Base-by-base conservation (phyloP, 2,329 filamentous ascomycete species). In the Scortechinia acanthostroma region DNA sequence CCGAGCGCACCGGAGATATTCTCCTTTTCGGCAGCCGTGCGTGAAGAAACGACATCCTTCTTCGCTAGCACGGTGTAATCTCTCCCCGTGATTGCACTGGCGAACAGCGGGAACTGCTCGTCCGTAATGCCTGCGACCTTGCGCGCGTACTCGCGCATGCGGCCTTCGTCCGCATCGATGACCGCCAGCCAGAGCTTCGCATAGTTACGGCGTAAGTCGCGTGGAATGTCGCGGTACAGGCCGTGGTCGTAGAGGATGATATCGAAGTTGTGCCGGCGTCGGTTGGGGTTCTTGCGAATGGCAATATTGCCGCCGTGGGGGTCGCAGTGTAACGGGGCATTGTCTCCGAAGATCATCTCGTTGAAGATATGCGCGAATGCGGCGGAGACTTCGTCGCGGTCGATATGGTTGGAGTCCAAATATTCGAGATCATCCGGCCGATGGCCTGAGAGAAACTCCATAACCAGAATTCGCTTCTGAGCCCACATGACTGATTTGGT, bases 101-200 rank as follows among this genome's bases (percentile, higher is more conserved):
- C 93, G 61, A 98, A 98, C 17, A 98, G 76, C 1, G 90, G 90
- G 57, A 98, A 98, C 56, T 95, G 86, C 52, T 90, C 83, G 49
- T 95, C 90, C 3, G 75, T 85, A 48, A 98, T 83, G 13, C 89
- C 89, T 2, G 91, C 93, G 2, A 97, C 89, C 57, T 95, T 87
- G 53, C 84, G 78, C 2, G 91, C 86, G 60, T 95, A 95, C 55
- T 83, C 81, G 52, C 89, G 85, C 93, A 98, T 98, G 17, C 74
- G 73, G 2, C 74, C 65, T 65, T 95, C 84, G 57, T 98, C 88
- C 0, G 86, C 86, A 53, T 97, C 88, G 44, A 98, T 86, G 20
- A 98, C 88, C 3, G 93, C 91, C 10, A 98, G 80, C 93, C 93
- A 98, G 60, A 98, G 86, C 64, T 96, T 95, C 44, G 93, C 93